These are phyloP conservation scores for Polygonum maritimum DNA, from an alignment of 148 eudicot genomes.

Conservation along the genomic window DNA sequence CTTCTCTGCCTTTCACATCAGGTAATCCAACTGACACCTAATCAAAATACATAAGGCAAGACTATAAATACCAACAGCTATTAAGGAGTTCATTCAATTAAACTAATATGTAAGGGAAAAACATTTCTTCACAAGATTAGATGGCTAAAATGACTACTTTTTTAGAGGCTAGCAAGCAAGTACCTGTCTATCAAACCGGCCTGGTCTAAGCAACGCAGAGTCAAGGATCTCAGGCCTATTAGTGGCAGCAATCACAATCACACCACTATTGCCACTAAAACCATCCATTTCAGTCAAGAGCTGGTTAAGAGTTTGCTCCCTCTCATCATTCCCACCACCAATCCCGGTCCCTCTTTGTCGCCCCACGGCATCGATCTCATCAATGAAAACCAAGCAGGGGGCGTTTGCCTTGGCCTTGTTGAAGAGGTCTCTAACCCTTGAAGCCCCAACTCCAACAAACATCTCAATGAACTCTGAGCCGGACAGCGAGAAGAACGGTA, in stretches of 20 bases:
- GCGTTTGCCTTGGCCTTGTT: constrained; percentile 70
- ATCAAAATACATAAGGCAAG: not conserved
- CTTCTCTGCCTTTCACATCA: constrained; percentile 71
- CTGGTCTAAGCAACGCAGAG: constrained; percentile 67
- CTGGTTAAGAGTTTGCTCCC: constrained; percentile 83
- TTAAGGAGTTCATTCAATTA: no score
- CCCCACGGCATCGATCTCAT: constrained; percentile 88
- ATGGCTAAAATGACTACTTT: no score
- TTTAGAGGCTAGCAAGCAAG: not conserved
- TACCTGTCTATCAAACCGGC: constrained; percentile 66
- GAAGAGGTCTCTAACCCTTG: constrained; percentile 76
- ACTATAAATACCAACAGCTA: not conserved
- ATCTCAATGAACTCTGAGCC: constrained; percentile 86
- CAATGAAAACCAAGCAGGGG: constrained; percentile 72
- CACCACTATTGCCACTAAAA: constrained; percentile 58
- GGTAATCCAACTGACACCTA: constrained; percentile 67
- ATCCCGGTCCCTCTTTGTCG: constrained; percentile 87
- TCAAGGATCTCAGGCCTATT: constrained; percentile 85
- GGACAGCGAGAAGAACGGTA: constrained; percentile 70
- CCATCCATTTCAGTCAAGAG: constrained; percentile 90
- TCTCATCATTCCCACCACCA: constrained; percentile 84
- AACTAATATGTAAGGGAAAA: no score
- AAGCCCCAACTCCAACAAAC: constrained; percentile 90
- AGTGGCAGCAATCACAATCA: constrained; percentile 80
- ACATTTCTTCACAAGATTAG: no score